A percentile compares a stretch with the other conserved stretches of the same genome.
These are phyloP conservation scores for Aspergillus puulaauensis DNA, from an alignment of 2,329 filamentous ascomycete genomes.

Conservation along the genomic window DNA sequence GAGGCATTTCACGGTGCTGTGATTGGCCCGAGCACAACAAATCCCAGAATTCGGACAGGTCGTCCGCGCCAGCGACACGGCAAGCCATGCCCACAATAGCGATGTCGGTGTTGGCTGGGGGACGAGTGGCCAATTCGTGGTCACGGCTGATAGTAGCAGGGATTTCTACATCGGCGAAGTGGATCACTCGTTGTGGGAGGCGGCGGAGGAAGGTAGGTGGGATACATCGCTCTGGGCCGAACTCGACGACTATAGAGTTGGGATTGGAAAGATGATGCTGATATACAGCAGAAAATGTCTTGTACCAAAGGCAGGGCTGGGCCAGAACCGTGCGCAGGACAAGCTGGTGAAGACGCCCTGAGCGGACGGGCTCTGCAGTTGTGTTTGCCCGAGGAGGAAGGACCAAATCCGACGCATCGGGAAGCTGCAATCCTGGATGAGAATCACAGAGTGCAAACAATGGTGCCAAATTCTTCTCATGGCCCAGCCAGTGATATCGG, in stretches of 20 bases:
- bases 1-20: slow-evolving; percentile 20
- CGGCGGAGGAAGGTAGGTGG: slow-evolving; percentile 15
- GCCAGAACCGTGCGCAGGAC: slow-evolving; percentile 13
- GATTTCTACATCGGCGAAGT: slow-evolving; percentile 16
- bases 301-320: slow-evolving; percentile 16
- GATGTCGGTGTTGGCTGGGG: slow-evolving; percentile 23
- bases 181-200: slow-evolving; percentile 10
- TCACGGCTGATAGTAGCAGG: background rate
- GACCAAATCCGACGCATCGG: slow-evolving; percentile 4
- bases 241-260: slow-evolving; percentile 14
- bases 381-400: slow-evolving; percentile 9
- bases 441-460: slow-evolving; percentile 13
- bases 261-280: background rate
- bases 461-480: slow-evolving; percentile 2
- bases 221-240: slow-evolving; percentile 19
- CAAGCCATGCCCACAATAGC: slow-evolving; percentile 38
- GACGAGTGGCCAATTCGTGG: background rate
- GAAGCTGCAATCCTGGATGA: slow-evolving; percentile 11
- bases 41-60: slow-evolving; percentile 33
- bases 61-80: slow-evolving; percentile 30
- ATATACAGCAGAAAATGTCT: slow-evolving; percentile 13
- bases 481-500: slow-evolving; percentile 19
- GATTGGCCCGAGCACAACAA: slow-evolving; percentile 25
- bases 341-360: slow-evolving; percentile 8
- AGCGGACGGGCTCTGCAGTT: background rate